phyloP scores from a whole-genome alignment of 2,329 filamentous ascomycete species.

The Stylonectria norvegica region DNA sequence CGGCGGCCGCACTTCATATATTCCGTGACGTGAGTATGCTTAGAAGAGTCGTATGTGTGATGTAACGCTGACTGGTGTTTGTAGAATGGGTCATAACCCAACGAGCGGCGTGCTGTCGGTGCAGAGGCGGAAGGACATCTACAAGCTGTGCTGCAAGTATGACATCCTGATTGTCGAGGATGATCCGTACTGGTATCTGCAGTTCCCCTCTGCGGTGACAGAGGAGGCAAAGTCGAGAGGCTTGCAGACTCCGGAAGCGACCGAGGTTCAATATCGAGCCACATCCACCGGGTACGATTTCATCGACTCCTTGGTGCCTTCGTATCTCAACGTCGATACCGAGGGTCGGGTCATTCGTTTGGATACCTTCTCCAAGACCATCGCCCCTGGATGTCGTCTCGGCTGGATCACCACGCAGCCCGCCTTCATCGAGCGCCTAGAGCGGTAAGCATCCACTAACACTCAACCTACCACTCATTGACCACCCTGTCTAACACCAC shows the following conservation, averaged over 20 bases:
- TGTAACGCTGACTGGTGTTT: conserved; percentile 1
- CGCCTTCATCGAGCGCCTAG: conserved; percentile 67
- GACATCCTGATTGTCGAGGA: conserved; percentile 92
- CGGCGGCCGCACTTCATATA: conserved; percentile 82
- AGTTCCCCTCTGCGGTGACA: conserved; percentile 69
- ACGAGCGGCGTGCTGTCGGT: conserved; percentile 73
- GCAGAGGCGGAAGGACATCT: conserved; percentile 72
- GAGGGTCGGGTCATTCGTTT: conserved; percentile 86
- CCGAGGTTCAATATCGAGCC: conserved; percentile 30
- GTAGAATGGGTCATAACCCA: conserved; percentile 71
- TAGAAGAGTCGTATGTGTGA: background rate
- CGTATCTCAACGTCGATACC: conserved; percentile 75
- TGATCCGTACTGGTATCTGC: conserved; percentile 93
- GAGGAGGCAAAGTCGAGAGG: conserved; percentile 49
- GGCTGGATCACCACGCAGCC: conserved; percentile 91
- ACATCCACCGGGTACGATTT: conserved; percentile 66
- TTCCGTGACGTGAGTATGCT: conserved; percentile 71
- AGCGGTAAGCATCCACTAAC: conserved; percentile 27
- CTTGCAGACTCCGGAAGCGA: conserved; percentile 28
- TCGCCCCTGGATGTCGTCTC: conserved; percentile 83
- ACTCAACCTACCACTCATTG: background rate
- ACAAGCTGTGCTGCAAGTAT: conserved; percentile 75
- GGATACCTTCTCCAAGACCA: conserved; percentile 91
- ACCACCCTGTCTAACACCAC: conserved; percentile 6
- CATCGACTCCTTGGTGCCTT: conserved; percentile 78